These are phyloP conservation scores for Heteromeles arbutifolia DNA, from an alignment of 306 rosid species.

Conservation along the genomic window DNA sequence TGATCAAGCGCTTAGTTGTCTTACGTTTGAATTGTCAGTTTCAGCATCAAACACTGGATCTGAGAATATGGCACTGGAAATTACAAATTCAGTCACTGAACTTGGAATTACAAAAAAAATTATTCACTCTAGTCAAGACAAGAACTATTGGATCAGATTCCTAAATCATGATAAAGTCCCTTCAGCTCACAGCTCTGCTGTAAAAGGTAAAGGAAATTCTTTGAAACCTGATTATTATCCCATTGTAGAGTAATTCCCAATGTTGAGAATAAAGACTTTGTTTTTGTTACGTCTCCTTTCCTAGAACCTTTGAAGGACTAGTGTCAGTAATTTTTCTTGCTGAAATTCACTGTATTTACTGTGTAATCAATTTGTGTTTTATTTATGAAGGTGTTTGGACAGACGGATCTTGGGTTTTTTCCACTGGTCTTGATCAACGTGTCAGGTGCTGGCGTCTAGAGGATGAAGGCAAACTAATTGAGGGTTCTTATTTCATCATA, in stretches of 20 bases:
- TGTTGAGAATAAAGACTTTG: not conserved
- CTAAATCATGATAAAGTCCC: conserved; percentile 35
- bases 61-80: conserved; percentile 26
- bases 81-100: conserved; percentile 10
- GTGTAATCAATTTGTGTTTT: not conserved
- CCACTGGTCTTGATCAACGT: conserved; percentile 97
- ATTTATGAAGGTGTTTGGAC: conserved; percentile 83
- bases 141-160: conserved; percentile 36
- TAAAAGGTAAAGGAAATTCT: conserved; percentile 53
- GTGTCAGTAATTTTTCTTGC: not conserved
- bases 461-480: conserved; percentile 40
- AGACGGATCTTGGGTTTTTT: conserved; percentile 91
- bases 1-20: conserved; percentile 79
- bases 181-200: conserved; percentile 89
- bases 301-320: not conserved
- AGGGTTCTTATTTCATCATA: conserved; percentile 54
- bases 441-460: conserved; percentile 75
- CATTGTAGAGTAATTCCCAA: not conserved
- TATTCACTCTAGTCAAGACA: conserved; percentile 20
- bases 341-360: not conserved
- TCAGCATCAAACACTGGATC: conserved; percentile 22
- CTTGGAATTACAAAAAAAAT: conserved; percentile 26
- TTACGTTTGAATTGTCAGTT: conserved; percentile 42
- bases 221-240: not conserved
- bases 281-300: not conserved